Evolutionary conservation across 805 yeast species (phyloP).

Genomic region (Lachancea cidri): DNA sequence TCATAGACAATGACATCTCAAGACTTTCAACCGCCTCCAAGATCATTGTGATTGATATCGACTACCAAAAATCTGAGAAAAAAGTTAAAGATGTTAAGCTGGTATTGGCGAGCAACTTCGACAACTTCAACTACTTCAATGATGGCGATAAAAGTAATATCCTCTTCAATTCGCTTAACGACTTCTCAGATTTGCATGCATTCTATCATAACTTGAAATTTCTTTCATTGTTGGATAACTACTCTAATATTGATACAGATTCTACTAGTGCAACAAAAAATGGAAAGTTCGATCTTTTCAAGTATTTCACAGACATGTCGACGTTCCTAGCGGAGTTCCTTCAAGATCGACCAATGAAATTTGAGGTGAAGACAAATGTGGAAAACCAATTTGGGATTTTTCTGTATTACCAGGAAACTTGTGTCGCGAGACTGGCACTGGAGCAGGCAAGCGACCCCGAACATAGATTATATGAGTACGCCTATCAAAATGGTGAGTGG

Average conservation of each 20-base stretch:
- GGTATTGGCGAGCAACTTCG: slow-evolving; percentile 34
- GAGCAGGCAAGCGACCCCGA: slow-evolving; percentile 21
- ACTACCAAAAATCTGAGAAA: slow-evolving; percentile 23
- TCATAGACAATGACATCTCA: slow-evolving; percentile 22
- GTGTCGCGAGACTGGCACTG: slow-evolving; percentile 23
- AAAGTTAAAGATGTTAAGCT: slow-evolving; percentile 32
- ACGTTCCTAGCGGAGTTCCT: slow-evolving; percentile 20
- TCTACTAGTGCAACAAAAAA: slow-evolving; percentile 11
- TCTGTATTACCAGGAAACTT: slow-evolving; percentile 10
- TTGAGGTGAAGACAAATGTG: slow-evolving; percentile 22
- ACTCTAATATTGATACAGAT: slow-evolving; percentile 29
- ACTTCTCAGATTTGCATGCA: slow-evolving; percentile 25
- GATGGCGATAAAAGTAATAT: slow-evolving; percentile 25
- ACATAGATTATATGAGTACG: slow-evolving; percentile 26
- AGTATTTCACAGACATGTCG: slow-evolving; percentile 29
- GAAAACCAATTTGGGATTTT: slow-evolving; percentile 30
- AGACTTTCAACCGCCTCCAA: slow-evolving; percentile 35
- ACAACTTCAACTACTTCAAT: slow-evolving; percentile 31
- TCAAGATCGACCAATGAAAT: slow-evolving; percentile 13
- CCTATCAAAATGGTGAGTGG: slow-evolving; percentile 24
- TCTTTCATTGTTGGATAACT: slow-evolving; percentile 28
- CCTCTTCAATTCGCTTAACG: slow-evolving; percentile 26
- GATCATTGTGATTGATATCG: slow-evolving; percentile 34
- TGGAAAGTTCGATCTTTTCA: slow-evolving; percentile 30
- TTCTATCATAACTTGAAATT: slow-evolving; percentile 32